Evolutionary conservation across 306 rosid species (phyloP).

Genomic region (Casuarina glauca): DNA sequence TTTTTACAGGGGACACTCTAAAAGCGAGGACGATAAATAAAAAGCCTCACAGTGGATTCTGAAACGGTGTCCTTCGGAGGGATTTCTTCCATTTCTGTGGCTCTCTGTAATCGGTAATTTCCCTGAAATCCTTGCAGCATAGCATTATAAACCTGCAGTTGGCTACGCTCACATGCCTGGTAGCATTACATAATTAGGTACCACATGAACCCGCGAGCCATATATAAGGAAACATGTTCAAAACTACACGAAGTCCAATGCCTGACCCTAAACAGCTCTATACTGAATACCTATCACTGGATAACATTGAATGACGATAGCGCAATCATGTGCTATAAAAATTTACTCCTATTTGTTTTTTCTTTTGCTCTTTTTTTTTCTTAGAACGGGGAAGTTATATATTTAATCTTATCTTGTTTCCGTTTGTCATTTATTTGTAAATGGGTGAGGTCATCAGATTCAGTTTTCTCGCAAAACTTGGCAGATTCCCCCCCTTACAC

Average conservation of each 20-base stretch:
- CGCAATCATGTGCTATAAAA: not conserved
- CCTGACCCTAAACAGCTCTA: not conserved
- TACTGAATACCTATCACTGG: not conserved
- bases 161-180: too few species aligned
- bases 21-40: too few species aligned
- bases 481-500: conserved; percentile 61
- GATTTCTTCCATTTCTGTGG: too few species aligned
- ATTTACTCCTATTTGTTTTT: not conserved
- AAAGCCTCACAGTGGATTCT: too few species aligned
- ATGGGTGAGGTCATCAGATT: conserved; percentile 50
- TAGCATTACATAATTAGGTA: too few species aligned
- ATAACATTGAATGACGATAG: not conserved
- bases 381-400: not conserved
- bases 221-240: too few species aligned
- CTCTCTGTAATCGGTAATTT: too few species aligned
- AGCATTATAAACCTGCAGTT: too few species aligned
- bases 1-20: not conserved
- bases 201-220: too few species aligned
- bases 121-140: too few species aligned
- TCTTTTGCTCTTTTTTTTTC: not conserved
- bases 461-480: conserved; percentile 64
- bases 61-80: too few species aligned
- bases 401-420: conserved; percentile 5
- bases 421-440: conserved; percentile 16
- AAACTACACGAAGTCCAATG: not conserved